phyloP scores from a whole-genome alignment of 1,139 yeast species.

The Saccharomyces uvarum region DNA sequence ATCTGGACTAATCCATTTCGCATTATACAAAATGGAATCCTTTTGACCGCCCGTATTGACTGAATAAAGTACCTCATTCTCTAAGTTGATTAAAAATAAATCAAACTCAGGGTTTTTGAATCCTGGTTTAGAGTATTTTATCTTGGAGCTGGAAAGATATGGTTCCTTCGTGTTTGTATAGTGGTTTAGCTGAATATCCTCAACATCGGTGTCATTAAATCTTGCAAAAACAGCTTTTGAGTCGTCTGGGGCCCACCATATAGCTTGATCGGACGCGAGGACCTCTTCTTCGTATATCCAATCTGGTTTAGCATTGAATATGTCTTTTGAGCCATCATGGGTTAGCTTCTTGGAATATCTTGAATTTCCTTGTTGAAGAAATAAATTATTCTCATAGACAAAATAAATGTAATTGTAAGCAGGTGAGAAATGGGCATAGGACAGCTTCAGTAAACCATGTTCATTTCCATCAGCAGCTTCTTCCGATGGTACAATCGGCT shows the following conservation, averaged over 20 bases:
- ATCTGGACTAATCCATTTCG: constrained; percentile 55
- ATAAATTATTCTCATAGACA: constrained; percentile 63
- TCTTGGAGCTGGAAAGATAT: constrained; percentile 49
- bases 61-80: constrained; percentile 26
- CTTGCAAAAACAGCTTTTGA: constrained; percentile 53
- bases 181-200: constrained; percentile 54
- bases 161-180: constrained; percentile 43
- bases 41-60: constrained; percentile 21
- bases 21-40: constrained; percentile 55
- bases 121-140: constrained; percentile 92
- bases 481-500: constrained; percentile 36
- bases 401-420: constrained; percentile 57
- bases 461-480: constrained; percentile 12
- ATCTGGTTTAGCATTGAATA: constrained; percentile 86
- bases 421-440: constrained; percentile 72
- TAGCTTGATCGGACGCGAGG: constrained; percentile 49
- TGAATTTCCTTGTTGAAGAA: constrained; percentile 41
- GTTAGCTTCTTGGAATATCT: constrained; percentile 42
- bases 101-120: constrained; percentile 56
- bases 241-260: constrained; percentile 88
- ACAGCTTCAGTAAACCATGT: constrained; percentile 27
- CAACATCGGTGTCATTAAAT: constrained; percentile 67
- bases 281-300: constrained; percentile 98
- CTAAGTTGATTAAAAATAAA: constrained; percentile 41
- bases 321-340: constrained; percentile 52